Conservation (phyloP, 768 basidiomycete species). For the Podaxis rugospora region DNA sequence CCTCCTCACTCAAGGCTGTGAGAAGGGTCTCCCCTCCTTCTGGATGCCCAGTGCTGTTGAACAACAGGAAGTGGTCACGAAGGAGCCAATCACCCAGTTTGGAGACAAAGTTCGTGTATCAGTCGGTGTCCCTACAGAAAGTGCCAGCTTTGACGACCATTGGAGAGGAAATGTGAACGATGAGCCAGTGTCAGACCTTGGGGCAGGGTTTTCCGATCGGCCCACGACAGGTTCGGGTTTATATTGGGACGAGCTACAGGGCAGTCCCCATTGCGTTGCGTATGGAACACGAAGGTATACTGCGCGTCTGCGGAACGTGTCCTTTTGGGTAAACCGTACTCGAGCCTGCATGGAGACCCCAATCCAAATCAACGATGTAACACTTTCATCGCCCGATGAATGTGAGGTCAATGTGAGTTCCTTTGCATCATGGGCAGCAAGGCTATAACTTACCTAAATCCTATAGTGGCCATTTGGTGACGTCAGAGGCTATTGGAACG, state of each 20-base stretch:
- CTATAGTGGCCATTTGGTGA: constrained; percentile 26
- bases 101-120: background rate
- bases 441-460: background rate
- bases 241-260: constrained; percentile 23
- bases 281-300: constrained; percentile 27
- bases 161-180: background rate
- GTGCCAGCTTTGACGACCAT: background rate
- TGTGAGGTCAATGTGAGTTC: constrained; percentile 27
- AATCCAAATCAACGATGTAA: constrained; percentile 22
- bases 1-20: background rate
- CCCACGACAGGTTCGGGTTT: background rate
- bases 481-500: constrained; percentile 26
- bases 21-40: background rate
- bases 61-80: background rate
- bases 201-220: background rate
- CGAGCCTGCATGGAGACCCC: constrained; percentile 22
- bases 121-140: background rate
- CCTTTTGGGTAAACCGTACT: constrained; percentile 24
- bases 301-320: constrained; percentile 22
- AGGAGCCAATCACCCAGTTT: background rate
- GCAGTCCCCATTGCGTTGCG: constrained; percentile 20
- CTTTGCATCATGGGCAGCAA: background rate
- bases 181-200: background rate
- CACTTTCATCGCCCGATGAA: constrained; percentile 18
- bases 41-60: constrained; percentile 9